Conservation (phyloP, 23 red algal genomes). For the Gracilaria domingensis region DNA sequence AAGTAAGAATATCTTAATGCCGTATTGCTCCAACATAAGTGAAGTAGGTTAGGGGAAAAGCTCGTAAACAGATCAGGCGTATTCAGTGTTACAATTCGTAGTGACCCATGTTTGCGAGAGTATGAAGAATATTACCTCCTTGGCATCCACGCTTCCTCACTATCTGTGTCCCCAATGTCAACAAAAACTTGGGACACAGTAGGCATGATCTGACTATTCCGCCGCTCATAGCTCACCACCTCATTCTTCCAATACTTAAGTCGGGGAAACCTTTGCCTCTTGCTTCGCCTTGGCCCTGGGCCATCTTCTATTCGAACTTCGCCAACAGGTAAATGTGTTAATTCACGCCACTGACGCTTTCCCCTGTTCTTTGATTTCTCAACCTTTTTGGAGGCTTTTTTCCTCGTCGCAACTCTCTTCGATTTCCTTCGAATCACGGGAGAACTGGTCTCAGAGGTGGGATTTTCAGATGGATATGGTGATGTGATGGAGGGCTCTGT, state of each 20-base stretch:
- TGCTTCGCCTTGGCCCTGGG: slow-evolving; percentile 51
- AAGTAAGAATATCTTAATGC: not conserved
- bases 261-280: slow-evolving; percentile 50
- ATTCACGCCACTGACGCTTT: slow-evolving; percentile 23
- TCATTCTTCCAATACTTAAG: slow-evolving; percentile 76
- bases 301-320: slow-evolving; percentile 35
- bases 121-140: not conserved
- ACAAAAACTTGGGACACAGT: slow-evolving; percentile 63
- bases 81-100: not conserved
- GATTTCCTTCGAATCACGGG: slow-evolving; percentile 14
- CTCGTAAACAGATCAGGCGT: slow-evolving; percentile 26
- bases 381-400: not conserved
- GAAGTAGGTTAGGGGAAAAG: not conserved
- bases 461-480: not conserved
- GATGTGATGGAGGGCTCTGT: not conserved
- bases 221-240: slow-evolving; percentile 45
- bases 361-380: not conserved
- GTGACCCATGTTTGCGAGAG: not conserved
- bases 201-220: slow-evolving; percentile 54
- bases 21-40: not conserved
- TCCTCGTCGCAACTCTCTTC: slow-evolving; percentile 16
- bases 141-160: slow-evolving; percentile 43
- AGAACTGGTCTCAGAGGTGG: not conserved
- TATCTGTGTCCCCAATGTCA: slow-evolving; percentile 46
- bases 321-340: slow-evolving; percentile 12